Evolutionary conservation across 2,329 filamentous ascomycete genomes (phyloP).

Genomic region (Microsporum canis): DNA sequence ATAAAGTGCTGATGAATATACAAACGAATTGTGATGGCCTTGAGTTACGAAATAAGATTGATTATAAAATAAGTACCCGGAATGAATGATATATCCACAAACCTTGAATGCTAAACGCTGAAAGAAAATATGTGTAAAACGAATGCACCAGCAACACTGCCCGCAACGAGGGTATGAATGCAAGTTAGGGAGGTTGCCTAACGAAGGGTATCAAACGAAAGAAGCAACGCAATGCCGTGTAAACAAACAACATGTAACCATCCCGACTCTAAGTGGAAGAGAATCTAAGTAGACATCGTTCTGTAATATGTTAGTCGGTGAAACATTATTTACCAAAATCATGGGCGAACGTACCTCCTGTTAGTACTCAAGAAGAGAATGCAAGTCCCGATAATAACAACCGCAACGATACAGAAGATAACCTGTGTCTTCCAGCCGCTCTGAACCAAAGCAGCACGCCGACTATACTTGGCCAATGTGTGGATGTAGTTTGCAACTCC

Average conservation of each 20-base stretch:
- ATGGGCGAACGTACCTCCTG: slow-evolving; percentile 10
- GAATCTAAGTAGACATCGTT: background rate
- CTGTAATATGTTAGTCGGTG: background rate
- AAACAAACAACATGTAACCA: background rate
- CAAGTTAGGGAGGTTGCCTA: background rate
- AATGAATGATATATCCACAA: background rate
- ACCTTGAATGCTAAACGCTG: background rate
- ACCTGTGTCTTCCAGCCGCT: slow-evolving; percentile 85
- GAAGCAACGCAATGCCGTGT: background rate
- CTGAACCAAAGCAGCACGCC: slow-evolving; percentile 72
- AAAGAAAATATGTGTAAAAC: background rate
- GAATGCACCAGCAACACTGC: background rate
- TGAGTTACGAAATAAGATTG: background rate
- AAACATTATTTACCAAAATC: background rate
- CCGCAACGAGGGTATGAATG: background rate
- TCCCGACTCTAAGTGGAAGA: background rate
- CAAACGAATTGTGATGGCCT: background rate
- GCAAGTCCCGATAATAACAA: slow-evolving; percentile 35
- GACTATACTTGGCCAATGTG: slow-evolving; percentile 69
- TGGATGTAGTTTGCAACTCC: slow-evolving; percentile 82
- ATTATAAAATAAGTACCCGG: background rate
- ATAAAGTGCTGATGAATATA: background rate
- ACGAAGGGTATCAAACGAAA: background rate
- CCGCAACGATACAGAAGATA: slow-evolving; percentile 44
- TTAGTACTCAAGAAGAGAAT: slow-evolving; percentile 35